A percentile compares a stretch with the other conserved stretches of the same genome.
These are phyloP conservation scores for Zarea fungicola DNA, from an alignment of 2,329 filamentous ascomycete species.

Conservation along the genomic window DNA sequence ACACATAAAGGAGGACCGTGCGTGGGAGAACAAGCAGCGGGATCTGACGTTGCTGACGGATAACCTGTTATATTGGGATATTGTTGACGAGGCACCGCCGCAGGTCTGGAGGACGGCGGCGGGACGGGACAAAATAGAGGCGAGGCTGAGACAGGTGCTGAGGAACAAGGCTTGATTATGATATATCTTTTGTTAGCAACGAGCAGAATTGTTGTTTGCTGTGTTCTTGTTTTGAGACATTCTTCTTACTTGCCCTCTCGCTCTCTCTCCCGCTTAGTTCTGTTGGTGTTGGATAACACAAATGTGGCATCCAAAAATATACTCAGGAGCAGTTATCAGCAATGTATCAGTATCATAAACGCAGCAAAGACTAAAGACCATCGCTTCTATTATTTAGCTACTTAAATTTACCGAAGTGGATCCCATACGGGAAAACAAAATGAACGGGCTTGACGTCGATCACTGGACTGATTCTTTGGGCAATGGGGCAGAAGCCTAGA, in stretches of 20 bases:
- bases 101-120: constrained; percentile 75
- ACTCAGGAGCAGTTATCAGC: no score
- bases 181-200: neutral
- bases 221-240: neutral
- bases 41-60: constrained; percentile 77
- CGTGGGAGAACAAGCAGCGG: constrained; percentile 81
- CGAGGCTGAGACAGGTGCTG: constrained; percentile 67
- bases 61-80: constrained; percentile 77
- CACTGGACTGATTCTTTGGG: neutral
- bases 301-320: neutral
- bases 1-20: constrained; percentile 57
- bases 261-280: no score
- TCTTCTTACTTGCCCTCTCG: no score
- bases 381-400: no score
- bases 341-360: no score
- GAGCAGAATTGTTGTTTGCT: neutral
- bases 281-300: neutral
- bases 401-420: neutral
- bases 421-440: constrained; percentile 1
- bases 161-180: constrained; percentile 18
- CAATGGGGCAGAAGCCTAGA: neutral
- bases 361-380: no score
- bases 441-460: neutral
- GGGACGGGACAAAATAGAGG: constrained; percentile 71
- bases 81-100: constrained; percentile 78